Conservation (phyloP, 805 yeast species). For the Blastobotrys robertii region DNA sequence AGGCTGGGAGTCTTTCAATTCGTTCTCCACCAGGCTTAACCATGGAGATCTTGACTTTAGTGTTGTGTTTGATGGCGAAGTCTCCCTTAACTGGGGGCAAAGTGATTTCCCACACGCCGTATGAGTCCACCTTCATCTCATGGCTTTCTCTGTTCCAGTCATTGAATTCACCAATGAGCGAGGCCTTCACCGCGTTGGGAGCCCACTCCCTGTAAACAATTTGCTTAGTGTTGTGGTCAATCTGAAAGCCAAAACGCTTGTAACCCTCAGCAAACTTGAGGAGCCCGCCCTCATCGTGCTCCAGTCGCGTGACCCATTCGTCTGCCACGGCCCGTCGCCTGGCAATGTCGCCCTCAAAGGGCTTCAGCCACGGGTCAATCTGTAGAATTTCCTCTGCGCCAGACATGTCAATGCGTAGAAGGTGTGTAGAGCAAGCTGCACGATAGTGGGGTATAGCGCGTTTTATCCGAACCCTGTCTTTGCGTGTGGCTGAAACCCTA, state of each 20-base stretch:
- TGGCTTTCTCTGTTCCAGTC: conserved; percentile 58
- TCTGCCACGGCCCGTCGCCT: conserved; percentile 59
- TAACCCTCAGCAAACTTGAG: conserved; percentile 68
- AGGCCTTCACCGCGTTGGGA: conserved; percentile 71
- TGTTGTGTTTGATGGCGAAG: conserved; percentile 70
- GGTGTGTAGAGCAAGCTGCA: neutral
- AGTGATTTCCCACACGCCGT: conserved; percentile 57
- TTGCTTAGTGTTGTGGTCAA: conserved; percentile 39
- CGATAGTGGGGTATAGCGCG: neutral
- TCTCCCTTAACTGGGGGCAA: conserved; percentile 43
- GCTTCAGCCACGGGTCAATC: conserved; percentile 80
- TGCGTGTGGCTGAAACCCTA: no score
- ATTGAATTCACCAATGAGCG: conserved; percentile 88
- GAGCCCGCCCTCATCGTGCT: conserved; percentile 54
- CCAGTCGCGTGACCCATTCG: conserved; percentile 49
- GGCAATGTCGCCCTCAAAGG: conserved; percentile 57
- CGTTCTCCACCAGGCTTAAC: conserved; percentile 56
- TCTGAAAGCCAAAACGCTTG: conserved; percentile 67
- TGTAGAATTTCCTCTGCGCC: conserved; percentile 33
- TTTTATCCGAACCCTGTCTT: neutral
- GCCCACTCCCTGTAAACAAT: conserved; percentile 76
- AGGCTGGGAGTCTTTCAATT: conserved; percentile 79
- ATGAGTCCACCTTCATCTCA: conserved; percentile 50
- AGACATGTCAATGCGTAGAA: neutral
- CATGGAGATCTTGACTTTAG: conserved; percentile 58